phyloP scores from a whole-genome alignment of 306 rosid species.

The Dalbergia cultrata region DNA sequence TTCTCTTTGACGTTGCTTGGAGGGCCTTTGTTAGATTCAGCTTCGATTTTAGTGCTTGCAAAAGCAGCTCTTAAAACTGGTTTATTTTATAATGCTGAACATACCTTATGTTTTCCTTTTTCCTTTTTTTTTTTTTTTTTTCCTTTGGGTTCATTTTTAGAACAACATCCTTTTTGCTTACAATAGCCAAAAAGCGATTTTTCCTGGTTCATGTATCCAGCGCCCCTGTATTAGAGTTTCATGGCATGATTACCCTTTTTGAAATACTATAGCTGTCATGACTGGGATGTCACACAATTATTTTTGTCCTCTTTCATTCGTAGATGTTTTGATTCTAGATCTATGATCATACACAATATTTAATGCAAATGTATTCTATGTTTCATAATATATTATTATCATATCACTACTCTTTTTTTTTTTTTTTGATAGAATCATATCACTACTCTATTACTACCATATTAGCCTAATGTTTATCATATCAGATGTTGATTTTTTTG shows the following conservation, averaged over 20 bases:
- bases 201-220: constrained; percentile 37
- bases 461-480: no score
- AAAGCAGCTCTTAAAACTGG: not conserved
- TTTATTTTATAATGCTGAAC: not conserved
- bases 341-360: constrained; percentile 27
- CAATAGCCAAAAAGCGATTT: constrained; percentile 40
- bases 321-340: constrained; percentile 47
- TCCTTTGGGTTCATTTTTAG: not conserved
- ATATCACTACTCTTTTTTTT: not conserved
- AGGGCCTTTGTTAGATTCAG: constrained; percentile 7
- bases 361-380: not conserved
- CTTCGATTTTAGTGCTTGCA: constrained; percentile 32
- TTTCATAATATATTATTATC: not conserved
- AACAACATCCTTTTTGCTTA: constrained; percentile 26
- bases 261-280: constrained; percentile 49
- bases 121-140: not conserved
- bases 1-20: constrained; percentile 11
- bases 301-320: constrained; percentile 39
- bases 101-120: not conserved
- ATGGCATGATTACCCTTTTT: constrained; percentile 15
- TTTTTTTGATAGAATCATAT: no score
- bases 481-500: no score
- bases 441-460: no score
- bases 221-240: constrained; percentile 28
- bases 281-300: constrained; percentile 41